Evolutionary conservation across 192 early-diverging fungal genomes (phyloP).

Genomic region (Linnemannia hyalina): DNA sequence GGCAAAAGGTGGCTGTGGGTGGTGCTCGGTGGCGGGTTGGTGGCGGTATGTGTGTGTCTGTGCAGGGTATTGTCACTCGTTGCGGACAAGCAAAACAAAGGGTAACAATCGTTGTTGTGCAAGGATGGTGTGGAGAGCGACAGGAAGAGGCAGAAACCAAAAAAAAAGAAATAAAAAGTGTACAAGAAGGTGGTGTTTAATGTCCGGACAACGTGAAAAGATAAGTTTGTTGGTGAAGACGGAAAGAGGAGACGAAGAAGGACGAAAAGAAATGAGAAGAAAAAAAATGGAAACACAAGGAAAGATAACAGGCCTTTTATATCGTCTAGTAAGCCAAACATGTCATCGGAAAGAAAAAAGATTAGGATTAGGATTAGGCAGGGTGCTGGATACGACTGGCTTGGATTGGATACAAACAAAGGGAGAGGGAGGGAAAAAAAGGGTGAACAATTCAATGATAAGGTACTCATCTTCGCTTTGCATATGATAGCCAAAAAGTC

Average conservation of each 20-base stretch:
- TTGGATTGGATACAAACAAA: too few species aligned
- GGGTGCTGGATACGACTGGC: background rate
- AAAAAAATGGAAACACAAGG: constrained; percentile 47
- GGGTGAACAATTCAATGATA: too few species aligned
- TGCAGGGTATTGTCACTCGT: background rate
- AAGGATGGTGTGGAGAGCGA: background rate
- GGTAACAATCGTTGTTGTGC: background rate
- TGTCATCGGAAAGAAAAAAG: constrained; percentile 1
- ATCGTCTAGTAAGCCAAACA: background rate
- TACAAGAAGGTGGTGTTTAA: background rate
- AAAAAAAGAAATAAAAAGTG: background rate
- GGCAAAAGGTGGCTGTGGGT: too few species aligned
- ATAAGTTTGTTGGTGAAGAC: background rate
- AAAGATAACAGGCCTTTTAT: constrained; percentile 57
- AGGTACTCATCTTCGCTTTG: too few species aligned
- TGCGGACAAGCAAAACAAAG: background rate
- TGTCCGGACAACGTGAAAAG: background rate
- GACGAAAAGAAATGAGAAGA: background rate
- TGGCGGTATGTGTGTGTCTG: background rate
- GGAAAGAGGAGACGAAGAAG: background rate
- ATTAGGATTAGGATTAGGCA: background rate
- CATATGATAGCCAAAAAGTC: background rate
- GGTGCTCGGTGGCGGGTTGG: background rate
- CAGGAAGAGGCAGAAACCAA: background rate
- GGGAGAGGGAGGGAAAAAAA: too few species aligned